Evolutionary conservation across 345 rosid species (phyloP).

Genomic region (Moricandia arvensis): DNA sequence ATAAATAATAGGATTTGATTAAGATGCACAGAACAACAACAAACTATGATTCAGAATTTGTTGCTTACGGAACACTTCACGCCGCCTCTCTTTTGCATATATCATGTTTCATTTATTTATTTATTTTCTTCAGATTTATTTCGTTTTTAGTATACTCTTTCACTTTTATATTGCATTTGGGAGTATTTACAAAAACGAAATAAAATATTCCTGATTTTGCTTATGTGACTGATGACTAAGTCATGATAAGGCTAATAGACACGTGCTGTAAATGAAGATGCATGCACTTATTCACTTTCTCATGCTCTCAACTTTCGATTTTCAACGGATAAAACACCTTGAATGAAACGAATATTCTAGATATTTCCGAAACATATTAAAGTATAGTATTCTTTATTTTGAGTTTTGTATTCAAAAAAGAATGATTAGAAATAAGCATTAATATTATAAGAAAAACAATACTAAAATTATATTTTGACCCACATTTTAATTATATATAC

Average conservation of each 20-base stretch:
- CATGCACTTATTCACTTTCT: slow-evolving; percentile 32
- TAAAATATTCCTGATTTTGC: slow-evolving; percentile 2
- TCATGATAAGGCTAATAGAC: slow-evolving; percentile 3
- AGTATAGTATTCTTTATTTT: no score
- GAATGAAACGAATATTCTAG: slow-evolving; percentile 12
- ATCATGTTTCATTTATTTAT: neutral
- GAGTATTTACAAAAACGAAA: neutral
- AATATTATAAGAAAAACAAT: neutral
- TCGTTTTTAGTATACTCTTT: neutral
- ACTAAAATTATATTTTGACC: neutral
- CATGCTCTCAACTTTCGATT: neutral
- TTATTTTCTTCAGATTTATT: neutral
- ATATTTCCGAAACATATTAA: neutral
- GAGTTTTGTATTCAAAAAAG: neutral
- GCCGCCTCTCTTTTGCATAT: slow-evolving; percentile 30
- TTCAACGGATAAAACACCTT: slow-evolving; percentile 6
- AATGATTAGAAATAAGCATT: neutral
- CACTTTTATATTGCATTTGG: slow-evolving; percentile 13
- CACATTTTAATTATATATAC: neutral
- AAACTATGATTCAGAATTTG: slow-evolving; percentile 12
- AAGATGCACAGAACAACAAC: neutral
- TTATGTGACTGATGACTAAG: slow-evolving; percentile 32
- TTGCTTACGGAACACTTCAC: slow-evolving; percentile 28
- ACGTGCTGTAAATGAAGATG: slow-evolving; percentile 34
- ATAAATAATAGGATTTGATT: neutral